phyloP scores from a whole-genome alignment of 2,329 filamentous ascomycete species.

The Neopestalotiopsis sp. region DNA sequence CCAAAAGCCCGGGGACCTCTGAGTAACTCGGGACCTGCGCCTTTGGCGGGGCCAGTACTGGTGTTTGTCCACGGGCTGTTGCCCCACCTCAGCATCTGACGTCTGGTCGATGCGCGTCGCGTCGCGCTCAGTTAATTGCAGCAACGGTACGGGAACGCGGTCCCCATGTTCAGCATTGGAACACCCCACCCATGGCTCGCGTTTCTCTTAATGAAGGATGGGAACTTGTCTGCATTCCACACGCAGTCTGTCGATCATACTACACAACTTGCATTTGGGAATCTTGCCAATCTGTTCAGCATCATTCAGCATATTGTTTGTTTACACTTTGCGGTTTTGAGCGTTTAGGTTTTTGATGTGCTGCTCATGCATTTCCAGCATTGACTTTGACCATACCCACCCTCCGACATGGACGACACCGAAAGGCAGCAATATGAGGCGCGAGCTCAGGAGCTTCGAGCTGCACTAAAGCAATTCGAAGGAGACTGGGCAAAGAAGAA shows the following conservation, averaged over 20 bases:
- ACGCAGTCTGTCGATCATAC: not conserved
- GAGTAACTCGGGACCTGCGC: not conserved
- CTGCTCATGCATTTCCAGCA: not conserved
- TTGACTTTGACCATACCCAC: not conserved
- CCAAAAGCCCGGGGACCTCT: not conserved
- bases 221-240: not conserved
- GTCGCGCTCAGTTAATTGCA: conserved; percentile 7
- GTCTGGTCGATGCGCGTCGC: conserved; percentile 8
- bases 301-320: not conserved
- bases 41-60: not conserved
- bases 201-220: not conserved
- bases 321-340: not conserved
- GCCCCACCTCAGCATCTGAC: not conserved
- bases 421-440: conserved; percentile 52
- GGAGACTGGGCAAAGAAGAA: conserved; percentile 67
- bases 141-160: not conserved
- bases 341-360: not conserved
- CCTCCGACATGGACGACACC: conserved; percentile 50
- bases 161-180: not conserved
- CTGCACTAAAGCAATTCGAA: conserved; percentile 78
- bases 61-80: not conserved
- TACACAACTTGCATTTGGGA: not conserved
- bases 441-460: conserved; percentile 62
- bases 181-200: not conserved
- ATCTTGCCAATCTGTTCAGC: not conserved